Base-by-base conservation (phyloP, 2,329 filamentous ascomycete genomes). In the Hymenotorrendiella dingleyae region DNA sequence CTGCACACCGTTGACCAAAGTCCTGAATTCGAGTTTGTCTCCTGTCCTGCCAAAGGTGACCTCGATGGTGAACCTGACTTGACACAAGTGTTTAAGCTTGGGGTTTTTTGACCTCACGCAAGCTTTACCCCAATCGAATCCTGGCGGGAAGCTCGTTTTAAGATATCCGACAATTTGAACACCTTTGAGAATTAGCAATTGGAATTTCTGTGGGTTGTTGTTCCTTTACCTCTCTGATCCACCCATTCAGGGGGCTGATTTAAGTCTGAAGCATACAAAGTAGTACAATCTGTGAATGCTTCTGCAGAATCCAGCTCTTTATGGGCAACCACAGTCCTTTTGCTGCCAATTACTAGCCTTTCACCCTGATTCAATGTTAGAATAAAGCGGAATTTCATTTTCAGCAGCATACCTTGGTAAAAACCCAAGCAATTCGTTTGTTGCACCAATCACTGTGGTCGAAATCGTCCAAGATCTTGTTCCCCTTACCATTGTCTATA, bases 391-490 rank as follows among this genome's bases (percentile, higher is more conserved):
- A 34, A 4, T 2, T 14, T 33, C 16, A 30, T 14, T 12, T 8
- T 20, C 12, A 24, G 16, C 26, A 10, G n/a, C 44, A 20, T 48
- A 41, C 50, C 34, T 53, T 53, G 0, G 33, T 30, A 29, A 54
- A 45, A 0, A 50, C 16, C 51, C 51, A 53, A 8, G 7, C 0
- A 26, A 52, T 43, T 12, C 44, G 33, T 6, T 17, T 2, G 0
- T 1, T 1, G 24, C 46, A 53, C 1, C 5, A 14, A 16, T 53
- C 51, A 6, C 0, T 6, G 14, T 43, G 41, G 3, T 35, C 11
- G 9, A 38, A 42, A 1, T 1, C 0, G 20, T 38, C 6, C 6
- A 44, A 12, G 45, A 16, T 0, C 20, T 4, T 6, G 35, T 4
- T 9, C 48, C 43, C 16, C n/a, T n/a, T n/a, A n/a, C n/a, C n/a